These are phyloP conservation scores for Solanum pinnatisectum DNA, from an alignment of 257 asterid species.

Conservation along the genomic window DNA sequence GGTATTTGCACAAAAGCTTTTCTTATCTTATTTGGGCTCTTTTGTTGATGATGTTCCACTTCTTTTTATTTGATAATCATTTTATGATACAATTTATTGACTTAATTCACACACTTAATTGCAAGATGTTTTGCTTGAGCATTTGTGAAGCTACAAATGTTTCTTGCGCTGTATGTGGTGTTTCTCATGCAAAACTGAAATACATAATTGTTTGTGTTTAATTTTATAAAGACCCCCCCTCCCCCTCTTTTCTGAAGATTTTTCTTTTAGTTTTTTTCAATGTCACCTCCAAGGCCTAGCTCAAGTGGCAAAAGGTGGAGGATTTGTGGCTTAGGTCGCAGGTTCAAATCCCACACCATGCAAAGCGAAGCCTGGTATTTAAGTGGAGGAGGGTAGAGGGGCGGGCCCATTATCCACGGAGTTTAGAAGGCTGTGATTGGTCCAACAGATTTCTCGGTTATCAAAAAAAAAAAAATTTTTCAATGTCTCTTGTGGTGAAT, in stretches of 20 bases:
- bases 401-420: no score
- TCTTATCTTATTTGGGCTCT: background rate
- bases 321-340: no score
- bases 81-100: background rate
- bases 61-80: background rate
- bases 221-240: no score
- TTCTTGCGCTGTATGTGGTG: background rate
- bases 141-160: background rate
- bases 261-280: background rate
- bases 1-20: slow-evolving; percentile 3
- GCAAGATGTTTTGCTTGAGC: background rate
- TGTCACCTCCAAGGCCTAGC: background rate
- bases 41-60: background rate
- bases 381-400: no score
- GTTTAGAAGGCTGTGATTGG: no score
- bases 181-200: background rate
- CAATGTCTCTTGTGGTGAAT: background rate
- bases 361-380: no score
- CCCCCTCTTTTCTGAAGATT: background rate
- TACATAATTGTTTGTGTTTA: background rate
- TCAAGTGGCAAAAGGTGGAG: no score
- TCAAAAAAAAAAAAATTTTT: background rate
- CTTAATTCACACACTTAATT: background rate
- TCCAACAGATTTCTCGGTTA: no score
- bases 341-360: no score